Evolutionary conservation across 2,329 filamentous ascomycete species (phyloP).

Genomic region (Fusarium subglutinans): DNA sequence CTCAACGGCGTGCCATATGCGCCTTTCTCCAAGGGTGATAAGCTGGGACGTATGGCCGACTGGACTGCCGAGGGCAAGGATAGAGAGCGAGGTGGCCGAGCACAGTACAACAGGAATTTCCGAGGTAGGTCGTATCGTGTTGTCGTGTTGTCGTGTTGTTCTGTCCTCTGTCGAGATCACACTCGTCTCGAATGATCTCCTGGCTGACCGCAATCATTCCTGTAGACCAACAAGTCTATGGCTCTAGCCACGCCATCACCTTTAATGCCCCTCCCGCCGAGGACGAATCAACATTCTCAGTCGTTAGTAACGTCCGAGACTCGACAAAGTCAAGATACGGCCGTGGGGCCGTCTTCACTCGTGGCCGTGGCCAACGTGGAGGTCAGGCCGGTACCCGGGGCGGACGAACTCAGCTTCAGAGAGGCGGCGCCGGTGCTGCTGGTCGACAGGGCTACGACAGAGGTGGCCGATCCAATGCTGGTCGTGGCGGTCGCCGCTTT

Average conservation of each 20-base stretch:
- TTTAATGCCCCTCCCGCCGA: constrained; percentile 93
- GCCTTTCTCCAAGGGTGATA: constrained; percentile 98
- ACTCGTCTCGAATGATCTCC: not conserved
- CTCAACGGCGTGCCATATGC: constrained; percentile 96
- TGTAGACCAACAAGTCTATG: constrained; percentile 95
- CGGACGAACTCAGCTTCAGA: constrained; percentile 72
- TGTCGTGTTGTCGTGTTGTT: not conserved
- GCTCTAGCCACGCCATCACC: constrained; percentile 83
- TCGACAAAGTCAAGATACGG: constrained; percentile 87
- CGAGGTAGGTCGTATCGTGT: constrained; percentile 69
- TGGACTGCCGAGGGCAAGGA: constrained; percentile 95
- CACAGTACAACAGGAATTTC: constrained; percentile 92
- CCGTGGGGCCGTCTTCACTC: constrained; percentile 89
- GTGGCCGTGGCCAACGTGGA: constrained; percentile 80
- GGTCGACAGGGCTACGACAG: constrained; percentile 70
- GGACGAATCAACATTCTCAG: constrained; percentile 97
- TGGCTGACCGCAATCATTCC: constrained; percentile 11
- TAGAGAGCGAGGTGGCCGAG: constrained; percentile 78
- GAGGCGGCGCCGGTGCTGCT: constrained; percentile 71
- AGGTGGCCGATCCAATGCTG: constrained; percentile 74
- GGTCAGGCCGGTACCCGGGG: constrained; percentile 72
- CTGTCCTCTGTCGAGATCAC: not conserved
- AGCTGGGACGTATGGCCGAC: constrained; percentile 98
- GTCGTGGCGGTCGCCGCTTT: constrained; percentile 83
- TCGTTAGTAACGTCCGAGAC: constrained; percentile 94